Percentiles rank a stretch among this genome's conserved stretches.
These are phyloP conservation scores for Calcarisporium arbuscula DNA, from an alignment of 2,329 filamentous ascomycete genomes.

Conservation along the genomic window DNA sequence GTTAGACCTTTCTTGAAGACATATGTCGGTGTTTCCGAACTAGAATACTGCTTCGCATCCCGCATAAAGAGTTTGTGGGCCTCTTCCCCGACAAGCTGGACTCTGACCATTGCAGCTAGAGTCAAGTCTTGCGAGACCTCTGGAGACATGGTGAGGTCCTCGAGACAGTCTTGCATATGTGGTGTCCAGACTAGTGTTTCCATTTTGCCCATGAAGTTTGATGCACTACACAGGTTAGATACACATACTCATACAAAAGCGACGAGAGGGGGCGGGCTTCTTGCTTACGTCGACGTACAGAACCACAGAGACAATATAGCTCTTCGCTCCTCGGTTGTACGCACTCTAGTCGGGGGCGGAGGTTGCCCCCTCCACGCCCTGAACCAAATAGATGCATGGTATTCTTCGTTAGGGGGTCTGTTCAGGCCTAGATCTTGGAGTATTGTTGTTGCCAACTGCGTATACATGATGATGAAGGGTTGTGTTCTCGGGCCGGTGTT, in stretches of 20 bases:
- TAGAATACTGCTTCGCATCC: slow-evolving; percentile 15
- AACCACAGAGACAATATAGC: slow-evolving; percentile 42
- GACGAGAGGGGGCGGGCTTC: not conserved
- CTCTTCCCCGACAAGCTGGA: slow-evolving; percentile 35
- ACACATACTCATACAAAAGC: not conserved
- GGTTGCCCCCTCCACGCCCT: slow-evolving; percentile 23
- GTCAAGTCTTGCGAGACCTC: slow-evolving; percentile 44
- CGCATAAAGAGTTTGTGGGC: slow-evolving; percentile 23
- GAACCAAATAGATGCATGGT: slow-evolving; percentile 28
- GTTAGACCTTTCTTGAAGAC: slow-evolving; percentile 25
- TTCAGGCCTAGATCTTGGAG: slow-evolving; percentile 41
- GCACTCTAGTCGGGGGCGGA: slow-evolving; percentile 20
- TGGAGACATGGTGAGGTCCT: slow-evolving; percentile 34
- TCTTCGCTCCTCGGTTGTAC: slow-evolving; percentile 44
- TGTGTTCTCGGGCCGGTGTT: slow-evolving; percentile 29
- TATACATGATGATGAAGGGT: slow-evolving; percentile 37
- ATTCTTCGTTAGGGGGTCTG: slow-evolving; percentile 27
- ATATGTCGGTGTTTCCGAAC: slow-evolving; percentile 25
- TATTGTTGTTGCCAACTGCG: slow-evolving; percentile 35
- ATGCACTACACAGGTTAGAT: slow-evolving; percentile 18
- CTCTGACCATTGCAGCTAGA: slow-evolving; percentile 29
- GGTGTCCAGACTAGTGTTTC: slow-evolving; percentile 51
- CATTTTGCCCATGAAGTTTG: slow-evolving; percentile 36
- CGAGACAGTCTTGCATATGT: slow-evolving; percentile 52
- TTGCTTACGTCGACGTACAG: slow-evolving; percentile 27